These are phyloP conservation scores for Fusarium burgessii DNA, from an alignment of 2,329 filamentous ascomycete species.

Conservation along the genomic window DNA sequence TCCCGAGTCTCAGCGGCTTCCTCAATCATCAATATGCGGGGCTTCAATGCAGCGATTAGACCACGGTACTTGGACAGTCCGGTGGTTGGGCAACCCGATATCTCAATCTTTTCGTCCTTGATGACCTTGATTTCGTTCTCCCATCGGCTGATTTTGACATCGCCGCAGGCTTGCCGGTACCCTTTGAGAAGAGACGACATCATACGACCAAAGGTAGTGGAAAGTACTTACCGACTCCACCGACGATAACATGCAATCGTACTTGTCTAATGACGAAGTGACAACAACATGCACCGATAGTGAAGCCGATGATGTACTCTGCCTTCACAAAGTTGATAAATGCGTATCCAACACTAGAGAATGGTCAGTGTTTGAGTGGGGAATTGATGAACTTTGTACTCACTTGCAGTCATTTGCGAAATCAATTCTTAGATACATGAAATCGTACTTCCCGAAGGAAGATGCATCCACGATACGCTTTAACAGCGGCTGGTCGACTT, in stretches of 20 bases:
- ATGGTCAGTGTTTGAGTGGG: slow-evolving; percentile 40
- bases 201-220: too few species aligned
- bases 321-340: slow-evolving; percentile 91
- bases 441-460: slow-evolving; percentile 88
- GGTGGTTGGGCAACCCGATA: slow-evolving; percentile 74
- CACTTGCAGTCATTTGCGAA: slow-evolving; percentile 87
- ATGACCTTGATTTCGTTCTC: slow-evolving; percentile 65
- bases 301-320: slow-evolving; percentile 77
- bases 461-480: slow-evolving; percentile 84
- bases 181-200: slow-evolving; percentile 50
- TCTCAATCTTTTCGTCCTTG: slow-evolving; percentile 54
- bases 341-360: slow-evolving; percentile 86
- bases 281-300: too few species aligned
- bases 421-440: slow-evolving; percentile 84
- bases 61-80: slow-evolving; percentile 83
- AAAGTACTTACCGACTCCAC: too few species aligned
- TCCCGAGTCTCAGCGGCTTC: slow-evolving; percentile 83
- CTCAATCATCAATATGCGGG: slow-evolving; percentile 79
- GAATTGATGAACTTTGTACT: slow-evolving; percentile 50
- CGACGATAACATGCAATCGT: too few species aligned
- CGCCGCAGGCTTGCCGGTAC: slow-evolving; percentile 63
- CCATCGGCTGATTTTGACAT: slow-evolving; percentile 69
- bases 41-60: slow-evolving; percentile 73
- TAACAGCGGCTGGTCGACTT: slow-evolving; percentile 81
- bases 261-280: too few species aligned